Evolutionary conservation across 2,329 filamentous ascomycete genomes (phyloP), one percentile per base, ranked within the genome.

Genomic region (Fusarium buxicola): DNA sequence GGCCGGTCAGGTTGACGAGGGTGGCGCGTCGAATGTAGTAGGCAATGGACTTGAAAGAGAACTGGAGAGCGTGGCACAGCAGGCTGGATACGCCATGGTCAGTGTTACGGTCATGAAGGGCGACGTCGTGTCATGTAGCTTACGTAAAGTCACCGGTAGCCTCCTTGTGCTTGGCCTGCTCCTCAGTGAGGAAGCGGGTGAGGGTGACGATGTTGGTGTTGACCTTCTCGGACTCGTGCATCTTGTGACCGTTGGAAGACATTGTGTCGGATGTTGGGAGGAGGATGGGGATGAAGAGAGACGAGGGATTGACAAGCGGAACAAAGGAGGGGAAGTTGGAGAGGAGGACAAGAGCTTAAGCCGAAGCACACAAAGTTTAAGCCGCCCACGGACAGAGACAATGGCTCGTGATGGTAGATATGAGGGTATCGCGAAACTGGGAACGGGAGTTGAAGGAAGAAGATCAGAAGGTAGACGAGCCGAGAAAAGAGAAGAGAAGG

Each of bases 1-100:
- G 88, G 60, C 95, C 95, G 48, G 92, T 96, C 61, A 99, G 87
- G 83, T 97, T 97, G 81, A 98, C 94, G 66, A 99, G 84, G 21
- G 92, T 94, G 31, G 94, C 93, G 77, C 95, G 90, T 73, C 94
- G 94, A 79, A 99, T 99, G 84, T 97, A 99, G 85, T 98, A 97
- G 72, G 95, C 92, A 78, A 99, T 99, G 68, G 92, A 96, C 84
- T 99, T 99, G 90, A 99, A 99, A 66, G 95, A 94, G 84, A 98
- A 99, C 80, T 98, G 95, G 58, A 99, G 91, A 59, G 95, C 94
- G 77, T 99, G 95, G 85, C 93, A 97, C 58, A 99, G 88, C 49
- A 99, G 86, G 72, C 94, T 97, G 49, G 24, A 36, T 10, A 32
- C 40, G 24, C 7, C 32, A 18, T 15, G 25, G 58, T 70, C 45